Base-by-base conservation (phyloP, 2,329 filamentous ascomycete genomes). In the Bipolaris cookei region DNA sequence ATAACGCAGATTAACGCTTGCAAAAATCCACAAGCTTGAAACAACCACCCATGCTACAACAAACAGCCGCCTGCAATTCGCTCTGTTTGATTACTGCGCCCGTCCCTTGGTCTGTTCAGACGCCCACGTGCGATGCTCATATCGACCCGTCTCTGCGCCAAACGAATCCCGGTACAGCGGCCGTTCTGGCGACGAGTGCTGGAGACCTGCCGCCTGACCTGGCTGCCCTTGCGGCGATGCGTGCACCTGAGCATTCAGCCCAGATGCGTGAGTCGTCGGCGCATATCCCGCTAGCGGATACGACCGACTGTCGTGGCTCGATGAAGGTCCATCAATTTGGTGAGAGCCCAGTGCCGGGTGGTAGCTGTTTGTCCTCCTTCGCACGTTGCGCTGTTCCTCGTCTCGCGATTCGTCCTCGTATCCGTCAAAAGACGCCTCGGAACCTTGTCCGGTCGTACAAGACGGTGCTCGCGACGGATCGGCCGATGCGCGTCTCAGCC, bases 321-420 rank as follows among this genome's bases (percentile, higher is more conserved):
- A 53, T 16, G 60, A 57, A 44, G 63, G 65, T 16, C 65, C 32
- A 3, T 72, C 65, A 5, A 63, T 53, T 20, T 66, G 65, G 20
- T 69, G 52, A 35, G 67, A 64, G 0, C 68, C 71, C 11, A 68
- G 32, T 4, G 63, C 59, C n/a, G 72, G 69, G 53, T 74, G 72
- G 39, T 77, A 77, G 30, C 61, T 73, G 56, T 68, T 74, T 1
- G 74, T 77, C 46, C 75, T 65, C 48, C 74, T 67, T 21, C 75
- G 67, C 25, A 77, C 75, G 30, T 76, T 77, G 16, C 75, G 69
- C 32, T 35, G 20, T 14, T 75, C 72, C 25, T 65, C 61, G 11
- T 76, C 72, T 7, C 60, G 59, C 10, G 51, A 42, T 10, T 75
- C 73, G 1, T 72, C 70, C 3, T 74, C 70, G 35, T 74, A 75